phyloP scores from a whole-genome alignment of 2,329 filamentous ascomycete species.

The Coleophoma cylindrospora region DNA sequence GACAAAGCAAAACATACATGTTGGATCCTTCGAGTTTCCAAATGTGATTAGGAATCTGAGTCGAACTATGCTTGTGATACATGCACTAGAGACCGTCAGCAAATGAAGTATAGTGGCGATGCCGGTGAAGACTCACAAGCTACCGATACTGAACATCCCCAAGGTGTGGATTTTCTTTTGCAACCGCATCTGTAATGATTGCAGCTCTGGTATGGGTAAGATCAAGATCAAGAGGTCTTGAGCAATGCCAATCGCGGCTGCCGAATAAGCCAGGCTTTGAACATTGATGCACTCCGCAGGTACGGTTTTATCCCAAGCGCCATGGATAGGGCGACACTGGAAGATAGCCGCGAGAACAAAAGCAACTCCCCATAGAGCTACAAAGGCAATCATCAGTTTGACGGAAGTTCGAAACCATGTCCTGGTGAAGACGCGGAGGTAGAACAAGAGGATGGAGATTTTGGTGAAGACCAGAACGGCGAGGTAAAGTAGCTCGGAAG shows the following conservation, averaged over 20 bases:
- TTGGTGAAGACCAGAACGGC: conserved; percentile 8
- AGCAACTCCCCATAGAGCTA: conserved; percentile 4
- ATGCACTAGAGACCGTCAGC: conserved; percentile 8
- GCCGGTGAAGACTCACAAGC: conserved; percentile 45
- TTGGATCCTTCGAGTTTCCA: conserved; percentile 12
- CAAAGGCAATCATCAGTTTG: not conserved
- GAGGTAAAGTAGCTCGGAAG: conserved; percentile 9
- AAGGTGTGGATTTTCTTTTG: conserved; percentile 66
- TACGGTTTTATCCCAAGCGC: conserved; percentile 9
- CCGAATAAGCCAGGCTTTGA: conserved; percentile 59
- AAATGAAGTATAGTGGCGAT: too few species aligned
- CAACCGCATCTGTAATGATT: conserved; percentile 53
- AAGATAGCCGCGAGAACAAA: conserved; percentile 11
- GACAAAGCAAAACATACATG: conserved; percentile 11
- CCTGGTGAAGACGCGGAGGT: conserved; percentile 12
- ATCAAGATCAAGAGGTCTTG: conserved; percentile 64
- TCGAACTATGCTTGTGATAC: conserved; percentile 17
- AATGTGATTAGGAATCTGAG: conserved; percentile 16
- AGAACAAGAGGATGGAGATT: conserved; percentile 12
- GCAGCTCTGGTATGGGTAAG: conserved; percentile 59
- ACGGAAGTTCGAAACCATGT: conserved; percentile 1
- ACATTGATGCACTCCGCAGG: conserved; percentile 49
- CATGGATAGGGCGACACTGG: conserved; percentile 15
- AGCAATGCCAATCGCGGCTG: conserved; percentile 62
- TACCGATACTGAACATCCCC: conserved; percentile 61